Percentiles rank a stretch among this genome's conserved stretches.
phyloP scores from a whole-genome alignment of 306 rosid species.

The Sophora flavescens region DNA sequence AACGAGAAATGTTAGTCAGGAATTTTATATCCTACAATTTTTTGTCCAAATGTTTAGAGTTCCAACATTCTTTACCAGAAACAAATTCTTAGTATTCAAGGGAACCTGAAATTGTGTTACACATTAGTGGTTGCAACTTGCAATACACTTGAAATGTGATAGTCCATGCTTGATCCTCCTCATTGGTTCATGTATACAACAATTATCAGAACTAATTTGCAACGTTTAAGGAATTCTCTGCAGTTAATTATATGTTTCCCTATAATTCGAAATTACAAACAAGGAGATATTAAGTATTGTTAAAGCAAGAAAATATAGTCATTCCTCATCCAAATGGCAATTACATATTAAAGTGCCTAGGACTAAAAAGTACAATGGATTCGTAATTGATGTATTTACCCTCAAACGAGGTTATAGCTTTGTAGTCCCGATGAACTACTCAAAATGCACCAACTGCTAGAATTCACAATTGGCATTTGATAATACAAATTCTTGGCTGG shows the following conservation, averaged over 20 bases:
- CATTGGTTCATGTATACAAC: too few relatives aligned
- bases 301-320: not conserved
- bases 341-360: not conserved
- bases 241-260: not conserved
- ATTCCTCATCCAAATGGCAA: conserved; percentile 3
- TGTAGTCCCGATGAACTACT: not conserved
- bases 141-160: not conserved
- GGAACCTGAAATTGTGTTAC: not conserved
- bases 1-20: too few relatives aligned
- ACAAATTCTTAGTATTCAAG: not conserved
- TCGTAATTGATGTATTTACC: conserved; percentile 2
- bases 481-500: conserved; percentile 34
- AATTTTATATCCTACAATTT: too few relatives aligned
- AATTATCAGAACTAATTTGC: not conserved
- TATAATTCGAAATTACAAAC: not conserved
- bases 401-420: not conserved
- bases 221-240: not conserved
- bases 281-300: not conserved
- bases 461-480: conserved; percentile 18
- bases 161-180: not conserved
- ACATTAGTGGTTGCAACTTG: not conserved
- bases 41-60: not conserved
- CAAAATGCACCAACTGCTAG: conserved; percentile 18
- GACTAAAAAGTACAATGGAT: not conserved
- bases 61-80: not conserved